Evolutionary conservation across 2,329 filamentous ascomycete species (phyloP).

Genomic region (Microsporum audouinii): DNA sequence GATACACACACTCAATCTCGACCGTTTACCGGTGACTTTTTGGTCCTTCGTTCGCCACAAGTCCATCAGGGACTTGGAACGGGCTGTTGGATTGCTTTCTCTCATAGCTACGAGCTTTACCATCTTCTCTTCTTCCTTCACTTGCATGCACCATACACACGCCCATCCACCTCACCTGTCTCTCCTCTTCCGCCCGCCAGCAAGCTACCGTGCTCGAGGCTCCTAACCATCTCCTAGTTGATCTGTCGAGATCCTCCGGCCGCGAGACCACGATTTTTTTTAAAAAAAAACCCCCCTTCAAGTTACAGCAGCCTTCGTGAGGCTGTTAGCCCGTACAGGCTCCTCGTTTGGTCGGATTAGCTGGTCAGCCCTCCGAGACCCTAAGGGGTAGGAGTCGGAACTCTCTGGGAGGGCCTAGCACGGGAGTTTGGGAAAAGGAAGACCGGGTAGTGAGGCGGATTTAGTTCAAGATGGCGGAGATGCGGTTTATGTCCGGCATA

Average conservation of each 20-base stretch:
- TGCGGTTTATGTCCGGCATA: constrained; percentile 22
- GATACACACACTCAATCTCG: neutral
- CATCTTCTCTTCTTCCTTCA: neutral
- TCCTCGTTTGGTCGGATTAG: neutral
- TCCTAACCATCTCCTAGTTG: constrained; percentile 5
- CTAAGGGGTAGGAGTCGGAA: neutral
- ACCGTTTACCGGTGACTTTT: neutral
- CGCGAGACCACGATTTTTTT: too few species aligned
- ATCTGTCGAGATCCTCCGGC: neutral
- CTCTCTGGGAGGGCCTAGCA: neutral
- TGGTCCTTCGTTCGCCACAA: neutral
- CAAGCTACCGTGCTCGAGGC: neutral
- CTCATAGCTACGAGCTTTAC: neutral
- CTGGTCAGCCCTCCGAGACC: neutral
- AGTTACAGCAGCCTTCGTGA: neutral
- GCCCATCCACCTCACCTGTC: neutral
- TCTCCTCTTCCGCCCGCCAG: neutral
- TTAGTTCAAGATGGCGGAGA: constrained; percentile 15
- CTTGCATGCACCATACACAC: neutral
- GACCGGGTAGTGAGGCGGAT: neutral
- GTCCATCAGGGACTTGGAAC: neutral
- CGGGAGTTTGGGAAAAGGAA: neutral
- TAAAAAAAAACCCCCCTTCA: neutral
- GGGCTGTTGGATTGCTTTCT: neutral
- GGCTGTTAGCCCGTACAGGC: neutral